Conservation (phyloP, 345 rosid species). For the Citropsis articulata region DNA sequence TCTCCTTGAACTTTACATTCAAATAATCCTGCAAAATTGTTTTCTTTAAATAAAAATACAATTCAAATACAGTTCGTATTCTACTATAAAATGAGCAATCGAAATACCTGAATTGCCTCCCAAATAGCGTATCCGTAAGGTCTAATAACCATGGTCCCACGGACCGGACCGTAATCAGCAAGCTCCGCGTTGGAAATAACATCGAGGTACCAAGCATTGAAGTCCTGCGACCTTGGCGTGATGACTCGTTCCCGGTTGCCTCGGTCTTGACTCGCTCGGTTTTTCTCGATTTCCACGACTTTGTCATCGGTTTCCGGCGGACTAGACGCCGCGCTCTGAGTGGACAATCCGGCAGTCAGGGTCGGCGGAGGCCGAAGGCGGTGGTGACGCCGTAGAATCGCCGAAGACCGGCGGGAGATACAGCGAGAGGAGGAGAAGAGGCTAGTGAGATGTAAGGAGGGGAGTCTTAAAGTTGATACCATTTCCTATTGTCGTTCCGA, state of each 20-base stretch:
- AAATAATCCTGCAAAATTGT: conserved; percentile 59
- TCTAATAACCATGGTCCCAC: conserved; percentile 94
- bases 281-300: conserved; percentile 30
- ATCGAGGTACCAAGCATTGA: conserved; percentile 93
- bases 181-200: conserved; percentile 90
- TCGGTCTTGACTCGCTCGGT: conserved; percentile 22
- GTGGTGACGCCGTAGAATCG: conserved; percentile 24
- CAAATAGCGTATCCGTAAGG: conserved; percentile 94
- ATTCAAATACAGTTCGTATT: background rate
- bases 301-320: conserved; percentile 54
- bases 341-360: conserved; percentile 43
- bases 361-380: conserved; percentile 19
- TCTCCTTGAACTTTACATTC: conserved; percentile 91
- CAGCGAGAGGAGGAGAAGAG: conserved; percentile 40
- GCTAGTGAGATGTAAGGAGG: conserved; percentile 40
- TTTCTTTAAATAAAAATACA: background rate
- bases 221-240: conserved; percentile 86
- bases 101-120: conserved; percentile 92
- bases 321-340: conserved; percentile 47
- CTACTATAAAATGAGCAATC: background rate
- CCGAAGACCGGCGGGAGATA: conserved; percentile 40
- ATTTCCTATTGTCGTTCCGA: conserved; percentile 26
- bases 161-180: conserved; percentile 93
- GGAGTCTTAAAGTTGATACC: conserved; percentile 66
- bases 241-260: conserved; percentile 38